phyloP scores from a whole-genome alignment of 805 yeast genomes.

The Barnettozyma botsteinii region DNA sequence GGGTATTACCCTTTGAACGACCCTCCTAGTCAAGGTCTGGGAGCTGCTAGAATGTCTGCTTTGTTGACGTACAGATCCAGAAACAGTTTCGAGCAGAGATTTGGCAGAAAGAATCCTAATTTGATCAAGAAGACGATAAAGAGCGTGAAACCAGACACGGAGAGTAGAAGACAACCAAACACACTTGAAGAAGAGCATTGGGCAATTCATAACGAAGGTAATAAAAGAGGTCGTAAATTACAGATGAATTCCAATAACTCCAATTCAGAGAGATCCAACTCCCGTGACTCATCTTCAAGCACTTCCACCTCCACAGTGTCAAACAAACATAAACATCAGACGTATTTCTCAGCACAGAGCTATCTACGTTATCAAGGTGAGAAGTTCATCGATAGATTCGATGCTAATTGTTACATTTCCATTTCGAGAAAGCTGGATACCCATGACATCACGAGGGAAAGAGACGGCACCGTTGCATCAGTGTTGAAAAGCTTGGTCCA shows the following conservation, averaged over 20 bases:
- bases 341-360: constrained; percentile 90
- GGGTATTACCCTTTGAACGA: constrained; percentile 78
- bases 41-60: constrained; percentile 98
- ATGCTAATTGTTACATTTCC: constrained; percentile 94
- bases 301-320: constrained; percentile 28
- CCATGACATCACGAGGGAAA: constrained; percentile 84
- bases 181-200: constrained; percentile 66
- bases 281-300: constrained; percentile 24
- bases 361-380: constrained; percentile 92
- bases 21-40: constrained; percentile 79
- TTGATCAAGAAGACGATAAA: constrained; percentile 16
- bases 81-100: constrained; percentile 84
- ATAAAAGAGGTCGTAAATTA: constrained; percentile 29
- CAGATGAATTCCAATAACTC: constrained; percentile 1
- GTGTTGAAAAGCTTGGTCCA: constrained; percentile 57
- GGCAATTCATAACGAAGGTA: constrained; percentile 87
- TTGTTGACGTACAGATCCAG: constrained; percentile 87
- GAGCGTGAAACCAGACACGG: background rate
- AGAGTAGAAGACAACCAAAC: constrained; percentile 32
- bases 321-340: constrained; percentile 31
- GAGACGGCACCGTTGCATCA: constrained; percentile 37
- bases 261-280: constrained; percentile 1
- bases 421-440: constrained; percentile 92
- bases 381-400: constrained; percentile 84
- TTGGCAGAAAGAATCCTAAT: constrained; percentile 77